These are phyloP conservation scores for Epipyxis sp. DNA, from an alignment of 108 stramenopile genomes.

Conservation along the genomic window DNA sequence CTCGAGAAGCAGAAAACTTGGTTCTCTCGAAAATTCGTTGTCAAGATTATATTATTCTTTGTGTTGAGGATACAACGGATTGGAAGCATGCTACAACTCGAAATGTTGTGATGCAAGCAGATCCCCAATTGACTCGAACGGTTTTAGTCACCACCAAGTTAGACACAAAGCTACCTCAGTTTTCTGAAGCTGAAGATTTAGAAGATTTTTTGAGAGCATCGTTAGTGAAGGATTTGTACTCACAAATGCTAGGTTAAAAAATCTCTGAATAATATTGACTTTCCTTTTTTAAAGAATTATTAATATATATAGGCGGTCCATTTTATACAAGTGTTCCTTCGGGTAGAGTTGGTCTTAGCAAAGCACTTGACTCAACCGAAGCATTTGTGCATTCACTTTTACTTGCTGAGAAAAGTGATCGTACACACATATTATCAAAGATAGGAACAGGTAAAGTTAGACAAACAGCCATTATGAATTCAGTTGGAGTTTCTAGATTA, in stretches of 20 bases:
- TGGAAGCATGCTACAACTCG: slow-evolving; percentile 85
- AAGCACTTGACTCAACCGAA: slow-evolving; percentile 65
- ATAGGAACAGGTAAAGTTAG: background rate
- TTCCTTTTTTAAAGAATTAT: no score
- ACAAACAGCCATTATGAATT: slow-evolving; percentile 16
- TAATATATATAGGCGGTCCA: no score
- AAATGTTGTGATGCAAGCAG: slow-evolving; percentile 64
- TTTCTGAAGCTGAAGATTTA: slow-evolving; percentile 71
- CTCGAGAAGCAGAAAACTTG: slow-evolving; percentile 76
- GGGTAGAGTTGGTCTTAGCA: slow-evolving; percentile 68
- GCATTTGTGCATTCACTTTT: slow-evolving; percentile 48
- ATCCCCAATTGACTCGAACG: slow-evolving; percentile 80
- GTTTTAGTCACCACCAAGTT: slow-evolving; percentile 86
- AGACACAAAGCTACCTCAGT: slow-evolving; percentile 88
- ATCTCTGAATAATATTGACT: no score
- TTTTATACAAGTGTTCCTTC: slow-evolving; percentile 86
- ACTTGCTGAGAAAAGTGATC: background rate
- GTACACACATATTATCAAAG: background rate
- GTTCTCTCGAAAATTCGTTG: slow-evolving; percentile 77
- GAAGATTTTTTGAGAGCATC: slow-evolving; percentile 71
- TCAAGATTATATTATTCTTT: slow-evolving; percentile 82
- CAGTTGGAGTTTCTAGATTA: slow-evolving; percentile 69
- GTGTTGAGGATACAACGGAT: slow-evolving; percentile 88
- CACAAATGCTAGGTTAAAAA: slow-evolving; percentile 79
- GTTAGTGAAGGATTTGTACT: slow-evolving; percentile 67